A percentile compares a stretch with the other conserved stretches of the same genome.
Evolutionary conservation across 257 asterid species (phyloP).

Genomic region (Cynanchum wilfordii): DNA sequence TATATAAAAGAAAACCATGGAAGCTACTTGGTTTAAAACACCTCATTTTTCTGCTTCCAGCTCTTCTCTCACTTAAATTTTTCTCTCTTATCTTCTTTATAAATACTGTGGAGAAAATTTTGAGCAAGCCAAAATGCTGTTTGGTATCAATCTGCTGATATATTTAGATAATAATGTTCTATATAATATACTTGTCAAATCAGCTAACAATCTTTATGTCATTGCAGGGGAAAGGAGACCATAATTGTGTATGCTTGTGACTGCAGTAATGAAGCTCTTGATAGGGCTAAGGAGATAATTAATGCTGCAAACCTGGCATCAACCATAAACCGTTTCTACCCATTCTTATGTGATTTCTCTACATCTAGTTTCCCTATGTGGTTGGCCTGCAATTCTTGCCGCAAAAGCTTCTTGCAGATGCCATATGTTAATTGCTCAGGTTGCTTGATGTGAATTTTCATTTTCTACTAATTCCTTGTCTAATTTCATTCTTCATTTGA

Average conservation of each 20-base stretch:
- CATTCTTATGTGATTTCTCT: slow-evolving; percentile 75
- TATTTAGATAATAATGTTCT: background rate
- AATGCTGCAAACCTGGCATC: slow-evolving; percentile 41
- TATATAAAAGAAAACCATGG: background rate
- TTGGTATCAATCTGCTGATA: background rate
- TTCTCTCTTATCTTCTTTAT: background rate
- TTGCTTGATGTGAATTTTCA: slow-evolving; percentile 14
- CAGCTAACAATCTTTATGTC: slow-evolving; percentile 1
- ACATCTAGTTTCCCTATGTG: slow-evolving; percentile 56
- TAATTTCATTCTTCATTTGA: background rate
- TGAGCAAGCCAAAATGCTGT: background rate
- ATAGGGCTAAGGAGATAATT: slow-evolving; percentile 64
- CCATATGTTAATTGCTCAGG: slow-evolving; percentile 33
- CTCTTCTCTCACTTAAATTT: background rate
- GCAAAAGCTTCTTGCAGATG: slow-evolving; percentile 25
- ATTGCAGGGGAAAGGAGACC: slow-evolving; percentile 52
- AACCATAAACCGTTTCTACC: slow-evolving; percentile 39
- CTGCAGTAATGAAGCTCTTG: slow-evolving; percentile 81
- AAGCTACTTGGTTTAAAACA: background rate
- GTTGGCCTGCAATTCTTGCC: slow-evolving; percentile 62
- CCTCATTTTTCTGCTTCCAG: background rate
- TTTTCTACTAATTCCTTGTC: background rate
- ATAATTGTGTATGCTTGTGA: slow-evolving; percentile 71
- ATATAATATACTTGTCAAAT: background rate
- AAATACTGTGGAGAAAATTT: background rate